Evolutionary conservation across 2,329 filamentous ascomycete genomes (phyloP), one percentile per base, ranked within the genome.

Genomic region (Claviceps arundinis): DNA sequence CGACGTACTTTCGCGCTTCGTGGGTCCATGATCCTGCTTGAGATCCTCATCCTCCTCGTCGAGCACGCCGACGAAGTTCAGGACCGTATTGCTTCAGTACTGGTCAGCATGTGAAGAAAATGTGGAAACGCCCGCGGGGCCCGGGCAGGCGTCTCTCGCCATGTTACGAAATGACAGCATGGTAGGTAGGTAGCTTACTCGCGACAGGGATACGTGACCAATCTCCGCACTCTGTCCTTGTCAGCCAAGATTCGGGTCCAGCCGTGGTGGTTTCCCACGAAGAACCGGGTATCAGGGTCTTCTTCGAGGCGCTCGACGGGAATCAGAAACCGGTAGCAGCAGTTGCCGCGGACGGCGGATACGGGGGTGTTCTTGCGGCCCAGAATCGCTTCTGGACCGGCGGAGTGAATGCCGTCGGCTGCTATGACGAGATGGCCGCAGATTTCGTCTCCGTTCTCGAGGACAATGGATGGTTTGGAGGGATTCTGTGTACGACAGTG

Each of bases 371-470:
- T 63, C 19, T 56, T 51, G 38, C 52, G 49, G 24, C 64, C 65
- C 17, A 64, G 50, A 5, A 68, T 56, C 3, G 55, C 54, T 51
- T 65, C 58, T 5, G 60, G 55, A 13, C 60, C 67, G 7, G 57
- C 50, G 14, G 64, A 68, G 49, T 71, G 70, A 16, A 71, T 59
- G 5, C 73, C 73, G 55, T 76, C 73, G 2, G 73, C 71, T 4
- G 67, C 70, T 38, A 75, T 61, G 17, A 74, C 64, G 2, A 74
- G 53, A 53, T 74, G 70, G 19, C 59, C 63, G 5, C 47, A 47
- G 11, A 67, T 54, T 13, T 57, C 54, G 4, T 59, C 50, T 3
- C 67, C 68, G n/a, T 58, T 55, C 5, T 52, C 53, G 5, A 71
- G 57, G 1, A 57, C 60, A 3, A 67, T 60, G 0, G 62, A 62